A percentile compares a stretch with the other conserved stretches of the same genome.
Conservation (phyloP, 2,329 filamentous ascomycete species). For the Aspergillus udagawae region DNA sequence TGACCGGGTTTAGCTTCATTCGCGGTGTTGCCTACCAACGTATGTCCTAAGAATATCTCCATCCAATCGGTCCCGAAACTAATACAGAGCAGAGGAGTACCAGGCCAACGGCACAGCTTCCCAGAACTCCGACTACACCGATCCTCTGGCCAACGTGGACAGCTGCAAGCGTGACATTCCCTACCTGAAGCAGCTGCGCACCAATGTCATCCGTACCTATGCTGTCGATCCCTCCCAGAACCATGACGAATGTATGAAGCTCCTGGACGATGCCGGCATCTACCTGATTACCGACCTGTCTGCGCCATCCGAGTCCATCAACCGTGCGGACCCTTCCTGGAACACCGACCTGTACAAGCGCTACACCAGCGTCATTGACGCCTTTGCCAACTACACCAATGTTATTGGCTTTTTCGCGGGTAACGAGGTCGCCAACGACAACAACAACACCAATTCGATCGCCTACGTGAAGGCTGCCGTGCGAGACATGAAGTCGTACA, state of each 20-base stretch:
- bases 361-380: conserved; percentile 81
- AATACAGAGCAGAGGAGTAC: conserved; percentile 25
- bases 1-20: conserved; percentile 58
- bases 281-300: conserved; percentile 92
- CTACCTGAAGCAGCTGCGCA: conserved; percentile 70
- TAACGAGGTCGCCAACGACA: conserved; percentile 90
- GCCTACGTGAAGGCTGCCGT: conserved; percentile 97
- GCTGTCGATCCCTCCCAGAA: conserved; percentile 76
- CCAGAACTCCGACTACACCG: conserved; percentile 59
- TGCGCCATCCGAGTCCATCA: conserved; percentile 77
- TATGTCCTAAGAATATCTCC: conserved; percentile 24
- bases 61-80: not conserved
- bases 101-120: conserved; percentile 45
- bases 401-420: conserved; percentile 96
- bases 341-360: conserved; percentile 71
- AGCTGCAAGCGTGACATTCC: conserved; percentile 83
- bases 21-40: conserved; percentile 92
- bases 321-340: conserved; percentile 76
- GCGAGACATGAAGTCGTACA: conserved; percentile 92
- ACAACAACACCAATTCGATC: conserved; percentile 83
- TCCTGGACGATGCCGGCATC: conserved; percentile 80
- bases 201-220: conserved; percentile 94
- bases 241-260: conserved; percentile 79
- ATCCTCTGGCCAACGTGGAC: conserved; percentile 71
- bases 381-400: conserved; percentile 78